Base-by-base conservation (phyloP, 1,284 basidiomycete genomes). In the Ustilago esculenta region DNA sequence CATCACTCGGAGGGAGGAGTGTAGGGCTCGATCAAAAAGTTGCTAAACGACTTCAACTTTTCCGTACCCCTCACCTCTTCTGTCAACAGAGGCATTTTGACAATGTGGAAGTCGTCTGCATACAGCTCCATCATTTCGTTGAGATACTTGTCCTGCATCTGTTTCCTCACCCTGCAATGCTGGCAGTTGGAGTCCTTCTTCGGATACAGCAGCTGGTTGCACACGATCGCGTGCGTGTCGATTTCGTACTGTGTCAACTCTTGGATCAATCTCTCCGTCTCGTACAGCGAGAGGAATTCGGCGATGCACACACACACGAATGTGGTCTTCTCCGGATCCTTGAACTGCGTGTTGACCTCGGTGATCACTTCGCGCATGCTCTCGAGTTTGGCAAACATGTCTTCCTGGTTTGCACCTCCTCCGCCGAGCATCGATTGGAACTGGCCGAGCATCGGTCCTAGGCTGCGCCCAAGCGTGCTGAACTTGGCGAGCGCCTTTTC, bases 301-400 rank as follows among this genome's bases (percentile, higher is more conserved):
- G 94, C 95, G 81, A 98, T 98, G 86, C 94, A 96, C 48, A 98
- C 94, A 81, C 95, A 98, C 76, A 98, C 91, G 79, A 98, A 96
- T 15, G 80, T 82, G 5, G 95, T 98, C 85, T 95, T 94, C 84
- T 97, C 94, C 90, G 95, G 92, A 83, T 98, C 94, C 83, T 98
- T 98, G 87, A 98, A 98, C 80, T 99, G 96, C 1, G 92, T 91
- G 86, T 98, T 98, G 58, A 99, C 95, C 83, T 99, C 96, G 21
- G 92, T 97, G 79, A 99, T 98, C 59, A 98, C 89, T 36, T 89
- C 91, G 35, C 94, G 88, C 96, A 99, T 99, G 34, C 89, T 90
- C 74, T 99, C 95, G 9, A 99, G 87, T 83, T 98, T 98, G 29
- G 92, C 92, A 82, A 98, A 98, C 92, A 97, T 95, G 83, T 97